Evolutionary conservation across 2,329 filamentous ascomycete genomes (phyloP).

Genomic region (Calonectria multiphialidica): DNA sequence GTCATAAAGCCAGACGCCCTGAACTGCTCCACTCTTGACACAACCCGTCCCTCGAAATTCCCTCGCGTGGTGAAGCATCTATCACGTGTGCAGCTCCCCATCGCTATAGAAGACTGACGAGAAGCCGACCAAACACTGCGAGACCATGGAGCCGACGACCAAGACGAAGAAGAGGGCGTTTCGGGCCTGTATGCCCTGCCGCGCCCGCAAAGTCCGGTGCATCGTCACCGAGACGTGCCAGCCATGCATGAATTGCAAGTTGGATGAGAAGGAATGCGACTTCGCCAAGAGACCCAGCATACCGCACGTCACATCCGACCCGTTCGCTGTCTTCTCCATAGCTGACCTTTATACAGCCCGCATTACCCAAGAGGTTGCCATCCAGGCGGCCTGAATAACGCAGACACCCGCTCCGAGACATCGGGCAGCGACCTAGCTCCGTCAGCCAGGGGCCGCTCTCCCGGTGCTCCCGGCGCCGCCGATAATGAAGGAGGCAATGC

Average conservation of each 20-base stretch:
- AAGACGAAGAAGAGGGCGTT: conserved; percentile 37
- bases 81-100: background rate
- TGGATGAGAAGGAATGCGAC: conserved; percentile 40
- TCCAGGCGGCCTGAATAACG: background rate
- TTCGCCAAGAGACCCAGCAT: conserved; percentile 36
- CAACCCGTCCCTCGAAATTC: conserved; percentile 9
- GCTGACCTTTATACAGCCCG: conserved; percentile 13
- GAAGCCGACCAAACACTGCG: background rate
- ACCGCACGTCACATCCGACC: conserved; percentile 10
- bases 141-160: conserved; percentile 17
- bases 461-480: background rate
- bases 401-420: conserved; percentile 6
- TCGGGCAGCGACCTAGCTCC: conserved; percentile 3
- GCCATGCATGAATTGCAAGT: conserved; percentile 42
- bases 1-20: conserved; percentile 10
- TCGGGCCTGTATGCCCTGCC: conserved; percentile 39
- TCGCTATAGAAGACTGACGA: background rate
- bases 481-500: background rate
- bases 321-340: background rate
- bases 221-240: conserved; percentile 36
- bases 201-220: conserved; percentile 39
- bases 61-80: background rate
- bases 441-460: background rate
- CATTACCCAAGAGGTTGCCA: background rate
- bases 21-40: conserved; percentile 17